Evolutionary conservation across 2,329 filamentous ascomycete genomes (phyloP).

Genomic region (Phyllachora maydis): DNA sequence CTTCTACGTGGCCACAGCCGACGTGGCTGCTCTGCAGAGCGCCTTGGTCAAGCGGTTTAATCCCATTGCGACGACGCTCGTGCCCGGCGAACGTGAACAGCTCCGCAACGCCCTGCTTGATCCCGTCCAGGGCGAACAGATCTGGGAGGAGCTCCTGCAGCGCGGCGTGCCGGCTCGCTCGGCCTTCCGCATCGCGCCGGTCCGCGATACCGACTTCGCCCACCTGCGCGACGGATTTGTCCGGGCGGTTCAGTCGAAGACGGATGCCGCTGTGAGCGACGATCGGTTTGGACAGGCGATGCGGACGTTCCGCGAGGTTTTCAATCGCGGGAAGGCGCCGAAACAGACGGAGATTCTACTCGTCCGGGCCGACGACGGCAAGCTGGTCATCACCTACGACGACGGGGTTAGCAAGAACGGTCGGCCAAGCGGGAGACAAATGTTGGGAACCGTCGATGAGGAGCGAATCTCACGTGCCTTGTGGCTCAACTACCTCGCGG

Average conservation of each 20-base stretch:
- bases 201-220: constrained; percentile 84
- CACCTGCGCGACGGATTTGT: constrained; percentile 87
- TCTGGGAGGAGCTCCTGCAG: constrained; percentile 54
- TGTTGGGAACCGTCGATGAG: constrained; percentile 53
- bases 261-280: constrained; percentile 32
- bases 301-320: constrained; percentile 60
- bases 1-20: constrained; percentile 69
- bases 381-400: constrained; percentile 47
- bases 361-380: constrained; percentile 42
- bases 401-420: constrained; percentile 17
- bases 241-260: constrained; percentile 57
- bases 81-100: constrained; percentile 59
- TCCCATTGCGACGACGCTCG: constrained; percentile 59
- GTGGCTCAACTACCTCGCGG: constrained; percentile 81
- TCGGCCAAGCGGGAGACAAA: constrained; percentile 16
- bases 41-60: constrained; percentile 59
- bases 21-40: constrained; percentile 63
- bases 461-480: constrained; percentile 63
- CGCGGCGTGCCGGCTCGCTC: constrained; percentile 47
- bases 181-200: constrained; percentile 67
- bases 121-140: constrained; percentile 41
- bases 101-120: constrained; percentile 53
- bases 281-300: constrained; percentile 60
- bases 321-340: constrained; percentile 60
- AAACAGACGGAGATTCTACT: constrained; percentile 66